These are phyloP conservation scores for Talaromyces sp. DNA, from an alignment of 2,329 filamentous ascomycete species.

Conservation along the genomic window DNA sequence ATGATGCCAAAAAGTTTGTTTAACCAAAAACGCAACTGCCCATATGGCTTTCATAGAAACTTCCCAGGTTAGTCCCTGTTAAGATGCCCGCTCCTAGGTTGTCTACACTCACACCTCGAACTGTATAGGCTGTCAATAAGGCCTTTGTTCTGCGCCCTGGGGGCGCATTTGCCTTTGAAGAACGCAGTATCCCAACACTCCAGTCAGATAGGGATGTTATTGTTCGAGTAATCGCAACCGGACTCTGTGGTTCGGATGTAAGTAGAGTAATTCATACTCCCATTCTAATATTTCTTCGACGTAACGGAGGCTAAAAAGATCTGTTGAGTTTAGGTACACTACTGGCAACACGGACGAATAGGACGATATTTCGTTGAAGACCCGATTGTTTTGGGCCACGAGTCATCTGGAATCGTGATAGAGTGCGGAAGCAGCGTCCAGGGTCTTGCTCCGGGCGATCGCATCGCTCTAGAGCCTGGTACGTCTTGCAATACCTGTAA, in stretches of 20 bases:
- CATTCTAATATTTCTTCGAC: too few species aligned
- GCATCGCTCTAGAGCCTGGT: neutral
- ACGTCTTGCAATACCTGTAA: neutral
- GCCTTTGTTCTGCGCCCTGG: neutral
- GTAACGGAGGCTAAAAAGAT: neutral
- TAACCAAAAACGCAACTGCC: too few species aligned
- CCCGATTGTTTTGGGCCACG: neutral
- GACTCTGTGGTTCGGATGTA: constrained; percentile 79
- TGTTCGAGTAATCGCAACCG: constrained; percentile 72
- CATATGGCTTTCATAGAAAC: too few species aligned
- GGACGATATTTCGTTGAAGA: neutral
- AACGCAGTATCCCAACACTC: constrained; percentile 15
- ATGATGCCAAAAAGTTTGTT: too few species aligned
- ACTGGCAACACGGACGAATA: neutral
- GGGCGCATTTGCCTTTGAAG: constrained; percentile 7
- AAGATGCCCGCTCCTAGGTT: too few species aligned
- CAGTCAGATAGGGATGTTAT: constrained; percentile 59
- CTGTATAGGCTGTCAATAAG: neutral
- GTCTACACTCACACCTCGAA: too few species aligned
- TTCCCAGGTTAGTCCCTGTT: too few species aligned
- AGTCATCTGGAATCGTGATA: neutral
- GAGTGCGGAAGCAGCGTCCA: neutral
- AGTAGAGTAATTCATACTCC: constrained; percentile 16
- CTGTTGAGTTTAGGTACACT: neutral
- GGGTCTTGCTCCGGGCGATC: neutral